phyloP scores from a whole-genome alignment of 441 rosid species.

The Francoa sonchifolia region DNA sequence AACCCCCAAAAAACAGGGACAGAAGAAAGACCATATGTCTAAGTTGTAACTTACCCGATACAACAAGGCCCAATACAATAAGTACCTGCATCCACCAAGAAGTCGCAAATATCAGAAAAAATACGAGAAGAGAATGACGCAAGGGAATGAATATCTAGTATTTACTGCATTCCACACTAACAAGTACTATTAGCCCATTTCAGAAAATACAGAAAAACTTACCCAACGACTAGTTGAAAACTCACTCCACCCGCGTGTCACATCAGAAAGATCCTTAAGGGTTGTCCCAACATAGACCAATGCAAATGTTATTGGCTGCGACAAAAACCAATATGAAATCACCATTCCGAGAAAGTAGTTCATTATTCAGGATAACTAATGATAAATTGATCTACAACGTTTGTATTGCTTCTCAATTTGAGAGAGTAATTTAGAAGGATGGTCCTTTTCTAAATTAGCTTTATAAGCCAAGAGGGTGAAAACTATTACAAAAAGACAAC shows the following conservation, averaged over 20 bases:
- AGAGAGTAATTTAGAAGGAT: no score
- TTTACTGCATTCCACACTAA: no score
- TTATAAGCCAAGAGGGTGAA: no score
- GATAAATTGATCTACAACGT: no score
- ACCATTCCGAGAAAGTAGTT: no score
- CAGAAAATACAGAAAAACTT: conserved; percentile 15
- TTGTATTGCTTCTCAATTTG: no score
- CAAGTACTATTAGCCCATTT: no score
- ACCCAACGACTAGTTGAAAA: conserved; percentile 82
- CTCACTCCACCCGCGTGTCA: conserved; percentile 81
- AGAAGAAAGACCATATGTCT: neutral
- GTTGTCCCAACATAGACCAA: conserved; percentile 88
- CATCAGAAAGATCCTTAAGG: conserved; percentile 88
- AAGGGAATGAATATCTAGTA: no score
- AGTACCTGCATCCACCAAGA: conserved; percentile 40
- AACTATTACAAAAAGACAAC: no score
- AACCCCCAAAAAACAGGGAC: neutral
- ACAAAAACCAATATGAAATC: conserved; percentile 8
- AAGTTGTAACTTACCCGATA: conserved; percentile 52
- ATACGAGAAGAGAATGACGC: neutral
- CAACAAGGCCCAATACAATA: conserved; percentile 45
- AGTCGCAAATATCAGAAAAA: conserved; percentile 7
- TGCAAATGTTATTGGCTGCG: conserved; percentile 91
- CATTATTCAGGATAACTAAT: no score
- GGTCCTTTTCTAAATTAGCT: no score